Conservation (phyloP, 164 flowering plant genomes). For the Magnolia changhungtana region DNA sequence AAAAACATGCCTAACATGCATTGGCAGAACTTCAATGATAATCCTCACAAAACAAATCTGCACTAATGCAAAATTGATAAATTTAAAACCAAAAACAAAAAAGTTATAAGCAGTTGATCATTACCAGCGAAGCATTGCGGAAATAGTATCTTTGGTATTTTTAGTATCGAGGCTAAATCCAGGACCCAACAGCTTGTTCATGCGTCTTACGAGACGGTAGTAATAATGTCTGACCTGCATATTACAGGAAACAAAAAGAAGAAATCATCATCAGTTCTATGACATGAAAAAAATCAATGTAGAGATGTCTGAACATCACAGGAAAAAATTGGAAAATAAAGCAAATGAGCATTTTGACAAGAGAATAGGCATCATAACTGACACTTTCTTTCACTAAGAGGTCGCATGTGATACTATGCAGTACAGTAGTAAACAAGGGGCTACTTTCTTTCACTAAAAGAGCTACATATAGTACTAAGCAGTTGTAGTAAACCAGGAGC, state of each 20-base stretch:
- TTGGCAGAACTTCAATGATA: background rate
- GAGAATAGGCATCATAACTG: too few relatives aligned
- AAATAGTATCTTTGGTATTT: constrained; percentile 94
- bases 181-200: constrained; percentile 97
- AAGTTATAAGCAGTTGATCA: background rate
- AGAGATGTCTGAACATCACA: too few relatives aligned
- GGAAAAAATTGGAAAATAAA: too few relatives aligned
- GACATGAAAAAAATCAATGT: too few relatives aligned
- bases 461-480: too few relatives aligned
- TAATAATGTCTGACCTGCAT: constrained; percentile 97
- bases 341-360: too few relatives aligned
- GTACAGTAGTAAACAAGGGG: too few relatives aligned
- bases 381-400: too few relatives aligned
- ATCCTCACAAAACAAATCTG: background rate
- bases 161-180: constrained; percentile 83
- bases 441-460: too few relatives aligned
- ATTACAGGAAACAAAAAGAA: background rate
- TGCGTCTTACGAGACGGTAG: constrained; percentile 90
- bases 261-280: background rate
- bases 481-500: too few relatives aligned
- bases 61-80: background rate
- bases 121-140: constrained; percentile 99
- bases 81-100: background rate
- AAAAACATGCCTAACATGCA: background rate
- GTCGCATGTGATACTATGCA: too few relatives aligned